Conservation (phyloP, 176 grass and related monocot species). For the Sorghum bicolor region DNA sequence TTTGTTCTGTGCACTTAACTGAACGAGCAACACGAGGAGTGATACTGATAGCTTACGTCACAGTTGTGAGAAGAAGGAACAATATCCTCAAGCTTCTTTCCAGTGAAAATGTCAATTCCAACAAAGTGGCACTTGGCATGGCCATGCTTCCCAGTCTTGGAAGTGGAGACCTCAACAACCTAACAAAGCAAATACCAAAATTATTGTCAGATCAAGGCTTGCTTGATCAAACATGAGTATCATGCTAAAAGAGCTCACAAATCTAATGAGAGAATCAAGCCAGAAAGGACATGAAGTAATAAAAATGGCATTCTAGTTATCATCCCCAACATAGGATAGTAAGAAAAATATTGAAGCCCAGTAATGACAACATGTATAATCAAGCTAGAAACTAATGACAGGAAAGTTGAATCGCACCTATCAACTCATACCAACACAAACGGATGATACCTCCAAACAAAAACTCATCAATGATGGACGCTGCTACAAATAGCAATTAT, state of each 20-base stretch:
- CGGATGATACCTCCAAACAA: background rate
- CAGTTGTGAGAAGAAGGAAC: slow-evolving; percentile 67
- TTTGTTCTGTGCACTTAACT: background rate
- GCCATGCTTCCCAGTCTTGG: slow-evolving; percentile 67
- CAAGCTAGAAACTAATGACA: background rate
- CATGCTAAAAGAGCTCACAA: background rate
- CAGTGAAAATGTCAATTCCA: slow-evolving; percentile 58
- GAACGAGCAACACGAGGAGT: background rate
- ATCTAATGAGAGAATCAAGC: background rate
- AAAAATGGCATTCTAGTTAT: background rate
- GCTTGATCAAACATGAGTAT: background rate
- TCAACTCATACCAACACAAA: background rate
- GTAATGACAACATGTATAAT: background rate
- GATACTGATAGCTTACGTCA: slow-evolving; percentile 29
- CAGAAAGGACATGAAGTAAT: background rate
- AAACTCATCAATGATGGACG: background rate
- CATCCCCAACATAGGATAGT: background rate
- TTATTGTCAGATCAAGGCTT: background rate
- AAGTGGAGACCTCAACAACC: slow-evolving; percentile 70
- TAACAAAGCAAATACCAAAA: slow-evolving; percentile 1
- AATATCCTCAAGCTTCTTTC: slow-evolving; percentile 71
- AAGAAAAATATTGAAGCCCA: background rate
- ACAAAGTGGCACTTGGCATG: slow-evolving; percentile 64
- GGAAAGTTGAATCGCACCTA: background rate
- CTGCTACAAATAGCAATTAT: background rate